These are phyloP conservation scores for Plenodomus biglobosus DNA, from an alignment of 2,329 filamentous ascomycete genomes.

Conservation along the genomic window DNA sequence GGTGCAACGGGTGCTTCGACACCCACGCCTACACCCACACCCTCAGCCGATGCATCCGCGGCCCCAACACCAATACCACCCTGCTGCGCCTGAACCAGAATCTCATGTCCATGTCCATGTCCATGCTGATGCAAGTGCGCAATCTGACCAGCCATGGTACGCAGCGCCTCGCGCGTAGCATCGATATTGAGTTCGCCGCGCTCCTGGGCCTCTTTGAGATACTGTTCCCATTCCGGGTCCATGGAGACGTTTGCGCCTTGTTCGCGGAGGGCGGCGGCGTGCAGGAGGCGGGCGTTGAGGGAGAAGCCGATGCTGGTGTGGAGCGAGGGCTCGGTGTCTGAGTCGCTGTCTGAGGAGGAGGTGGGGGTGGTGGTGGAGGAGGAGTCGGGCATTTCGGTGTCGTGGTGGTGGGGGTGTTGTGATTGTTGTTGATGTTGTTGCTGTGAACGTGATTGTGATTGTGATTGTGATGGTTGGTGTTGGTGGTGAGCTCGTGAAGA, in stretches of 20 bases:
- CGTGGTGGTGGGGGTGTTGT: not conserved
- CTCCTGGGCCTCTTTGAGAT: constrained; percentile 70
- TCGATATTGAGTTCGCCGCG: constrained; percentile 52
- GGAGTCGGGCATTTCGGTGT: constrained; percentile 13
- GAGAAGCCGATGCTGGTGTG: constrained; percentile 60
- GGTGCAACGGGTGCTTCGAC: too few relatives aligned
- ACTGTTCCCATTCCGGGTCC: constrained; percentile 74
- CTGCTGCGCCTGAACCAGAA: not conserved
- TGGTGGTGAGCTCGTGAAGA: not conserved
- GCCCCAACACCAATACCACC: not conserved
- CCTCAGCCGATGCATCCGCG: not conserved
- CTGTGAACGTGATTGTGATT: constrained; percentile 1
- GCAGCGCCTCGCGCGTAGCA: constrained; percentile 34
- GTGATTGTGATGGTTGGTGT: not conserved
- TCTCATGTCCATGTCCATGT: not conserved
- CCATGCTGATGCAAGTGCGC: constrained; percentile 22
- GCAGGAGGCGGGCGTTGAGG: constrained; percentile 64
- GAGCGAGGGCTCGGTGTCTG: constrained; percentile 9
- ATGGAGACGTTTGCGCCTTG: constrained; percentile 60
- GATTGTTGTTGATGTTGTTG: not conserved
- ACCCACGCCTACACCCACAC: too few relatives aligned
- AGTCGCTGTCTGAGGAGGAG: not conserved
- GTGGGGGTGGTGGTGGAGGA: too few relatives aligned
- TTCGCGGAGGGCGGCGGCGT: constrained; percentile 64
- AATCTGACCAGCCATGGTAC: constrained; percentile 35